Evolutionary conservation across 2,329 filamentous ascomycete genomes (phyloP).

Genomic region (Penicillium sp.): DNA sequence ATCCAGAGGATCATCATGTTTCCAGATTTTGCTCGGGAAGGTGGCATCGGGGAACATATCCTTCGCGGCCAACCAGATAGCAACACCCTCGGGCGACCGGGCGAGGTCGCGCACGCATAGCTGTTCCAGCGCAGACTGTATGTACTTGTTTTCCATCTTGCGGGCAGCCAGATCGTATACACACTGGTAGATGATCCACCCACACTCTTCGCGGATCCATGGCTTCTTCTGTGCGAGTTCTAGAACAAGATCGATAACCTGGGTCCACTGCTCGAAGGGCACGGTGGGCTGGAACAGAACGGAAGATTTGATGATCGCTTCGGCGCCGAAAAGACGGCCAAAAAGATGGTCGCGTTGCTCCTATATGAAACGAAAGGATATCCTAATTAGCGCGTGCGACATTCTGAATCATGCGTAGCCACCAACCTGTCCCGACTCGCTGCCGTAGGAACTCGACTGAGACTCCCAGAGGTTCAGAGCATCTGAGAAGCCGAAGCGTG

Average conservation of each 20-base stretch:
- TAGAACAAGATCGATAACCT: constrained; percentile 69
- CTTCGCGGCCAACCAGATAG: constrained; percentile 75
- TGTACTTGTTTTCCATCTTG: constrained; percentile 47
- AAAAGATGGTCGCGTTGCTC: constrained; percentile 84
- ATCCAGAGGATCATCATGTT: constrained; percentile 67
- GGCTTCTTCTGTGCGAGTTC: constrained; percentile 75
- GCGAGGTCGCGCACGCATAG: constrained; percentile 65
- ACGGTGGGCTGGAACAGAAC: constrained; percentile 62
- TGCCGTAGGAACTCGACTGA: constrained; percentile 52
- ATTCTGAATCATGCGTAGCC: neutral
- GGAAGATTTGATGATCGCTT: constrained; percentile 77
- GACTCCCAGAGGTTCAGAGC: constrained; percentile 52
- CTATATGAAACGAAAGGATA: constrained; percentile 54
- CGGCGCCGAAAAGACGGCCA: constrained; percentile 81
- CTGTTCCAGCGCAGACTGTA: constrained; percentile 60
- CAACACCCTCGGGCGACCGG: constrained; percentile 82
- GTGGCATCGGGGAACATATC: constrained; percentile 62
- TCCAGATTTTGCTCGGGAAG: constrained; percentile 70
- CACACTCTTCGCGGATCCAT: constrained; percentile 86
- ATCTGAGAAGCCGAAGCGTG: constrained; percentile 40
- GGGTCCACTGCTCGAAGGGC: constrained; percentile 51
- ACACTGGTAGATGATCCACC: constrained; percentile 73
- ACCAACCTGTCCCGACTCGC: constrained; percentile 54
- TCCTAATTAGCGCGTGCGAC: constrained; percentile 43
- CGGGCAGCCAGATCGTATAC: constrained; percentile 53